A percentile compares a stretch with the other conserved stretches of the same genome.
These are phyloP conservation scores for Physocladia obscura DNA, from an alignment of 192 early-diverging fungal species.

Conservation along the genomic window DNA sequence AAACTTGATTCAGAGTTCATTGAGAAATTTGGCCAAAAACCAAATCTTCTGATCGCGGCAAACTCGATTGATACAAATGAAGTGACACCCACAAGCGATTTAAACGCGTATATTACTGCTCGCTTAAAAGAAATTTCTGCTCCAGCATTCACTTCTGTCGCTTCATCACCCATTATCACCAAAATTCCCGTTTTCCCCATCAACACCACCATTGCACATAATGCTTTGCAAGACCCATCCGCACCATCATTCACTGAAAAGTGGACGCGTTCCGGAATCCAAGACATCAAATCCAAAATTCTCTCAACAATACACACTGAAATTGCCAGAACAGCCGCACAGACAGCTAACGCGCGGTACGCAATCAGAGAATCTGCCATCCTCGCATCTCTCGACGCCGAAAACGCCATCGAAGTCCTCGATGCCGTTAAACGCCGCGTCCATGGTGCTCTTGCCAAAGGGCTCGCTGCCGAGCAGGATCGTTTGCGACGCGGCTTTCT, in stretches of 20 bases:
- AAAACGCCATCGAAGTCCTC: neutral
- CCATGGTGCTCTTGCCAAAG: neutral
- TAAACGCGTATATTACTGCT: neutral
- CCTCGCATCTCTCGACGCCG: neutral
- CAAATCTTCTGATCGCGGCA: slow-evolving; percentile 35
- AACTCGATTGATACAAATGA: slow-evolving; percentile 3
- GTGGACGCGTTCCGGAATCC: slow-evolving; percentile 20
- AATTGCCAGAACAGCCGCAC: neutral
- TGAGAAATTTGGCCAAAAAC: slow-evolving; percentile 27
- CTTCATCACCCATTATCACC: no score
- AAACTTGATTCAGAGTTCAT: slow-evolving; percentile 27
- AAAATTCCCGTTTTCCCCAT: slow-evolving; percentile 23
- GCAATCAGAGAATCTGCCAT: neutral
- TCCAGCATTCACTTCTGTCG: neutral
- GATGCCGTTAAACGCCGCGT: neutral
- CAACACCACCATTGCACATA: neutral
- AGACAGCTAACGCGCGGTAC: neutral
- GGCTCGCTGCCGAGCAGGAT: slow-evolving; percentile 33
- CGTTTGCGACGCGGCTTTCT: slow-evolving; percentile 36
- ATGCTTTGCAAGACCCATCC: neutral
- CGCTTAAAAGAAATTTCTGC: slow-evolving; percentile 2
- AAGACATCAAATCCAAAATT: slow-evolving; percentile 22
- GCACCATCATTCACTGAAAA: neutral
- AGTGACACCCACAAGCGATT: neutral
- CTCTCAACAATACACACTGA: slow-evolving; percentile 11